Evolutionary conservation across 1,284 basidiomycete genomes (phyloP), one percentile per base, ranked within the genome.

Genomic region (Sanguinoderma infundibulare): DNA sequence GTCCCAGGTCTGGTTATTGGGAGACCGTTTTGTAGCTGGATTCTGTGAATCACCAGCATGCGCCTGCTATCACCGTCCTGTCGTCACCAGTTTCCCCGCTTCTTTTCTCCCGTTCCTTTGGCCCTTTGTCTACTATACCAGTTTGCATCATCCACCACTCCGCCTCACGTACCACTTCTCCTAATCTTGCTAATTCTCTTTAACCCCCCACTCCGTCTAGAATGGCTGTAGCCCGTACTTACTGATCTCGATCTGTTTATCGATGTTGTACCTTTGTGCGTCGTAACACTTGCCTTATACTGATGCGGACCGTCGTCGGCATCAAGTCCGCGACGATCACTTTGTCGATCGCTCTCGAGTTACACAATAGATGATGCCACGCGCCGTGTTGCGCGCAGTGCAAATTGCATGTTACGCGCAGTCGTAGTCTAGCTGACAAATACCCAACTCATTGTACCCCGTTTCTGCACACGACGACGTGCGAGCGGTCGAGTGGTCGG

Each of bases 1-100:
- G 56, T 50, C 56, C 56, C 5, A 32, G 56, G 24, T 58, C 56
- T n/a, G n/a, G n/a, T 30, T 51, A 46, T 7, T 58, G 40, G 49
- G 42, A 32, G 2, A 42, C 22, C 5, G 40, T 58, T 1, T 7
- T 58, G 20, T 14, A 26, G 30, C 42, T 39, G 10, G 56, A 56
- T 14, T 32, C 46, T 17, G 9, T 15, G 42, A n/a, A n/a, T n/a
- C n/a, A n/a, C n/a, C n/a, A n/a, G n/a, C n/a, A n/a, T n/a, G n/a
- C n/a, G n/a, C n/a, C n/a, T n/a, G n/a, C n/a, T n/a, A n/a, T n/a
- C n/a, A n/a, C n/a, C n/a, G n/a, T n/a, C n/a, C n/a, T n/a, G n/a
- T n/a, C n/a, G n/a, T n/a, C 8, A 4, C 40, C 24, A 10, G 22
- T 14, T 46, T 28, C 5, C 17, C 8, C 10, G 6, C 24, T 4